Conservation (phyloP, 805 yeast species). For the Babjeviella inositovora region DNA sequence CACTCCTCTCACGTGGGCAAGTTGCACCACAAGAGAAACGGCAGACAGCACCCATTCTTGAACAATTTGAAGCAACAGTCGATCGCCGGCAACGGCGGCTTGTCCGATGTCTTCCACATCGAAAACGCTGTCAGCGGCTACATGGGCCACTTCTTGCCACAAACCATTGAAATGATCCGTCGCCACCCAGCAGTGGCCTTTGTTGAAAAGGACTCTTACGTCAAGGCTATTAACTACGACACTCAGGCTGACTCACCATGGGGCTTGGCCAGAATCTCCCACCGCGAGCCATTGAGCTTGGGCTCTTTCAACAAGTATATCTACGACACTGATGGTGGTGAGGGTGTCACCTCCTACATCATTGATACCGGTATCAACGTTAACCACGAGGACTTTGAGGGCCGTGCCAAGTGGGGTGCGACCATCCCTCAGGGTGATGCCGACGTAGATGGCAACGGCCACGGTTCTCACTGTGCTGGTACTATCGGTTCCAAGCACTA, state of each 20-base stretch:
- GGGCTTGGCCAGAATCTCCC: slow-evolving; percentile 88
- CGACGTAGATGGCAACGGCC: slow-evolving; percentile 78
- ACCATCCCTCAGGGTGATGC: slow-evolving; percentile 61
- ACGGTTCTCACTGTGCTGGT: slow-evolving; percentile 97
- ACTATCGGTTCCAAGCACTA: slow-evolving; percentile 68
- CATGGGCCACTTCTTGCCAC: slow-evolving; percentile 69
- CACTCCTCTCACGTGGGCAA: slow-evolving; percentile 26
- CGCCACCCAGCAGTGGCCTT: slow-evolving; percentile 44
- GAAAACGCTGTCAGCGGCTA: slow-evolving; percentile 55
- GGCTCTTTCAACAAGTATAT: slow-evolving; percentile 61
- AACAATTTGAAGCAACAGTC: slow-evolving; percentile 6
- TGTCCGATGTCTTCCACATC: slow-evolving; percentile 44
- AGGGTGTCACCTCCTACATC: slow-evolving; percentile 75
- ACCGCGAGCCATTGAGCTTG: slow-evolving; percentile 53
- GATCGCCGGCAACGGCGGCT: slow-evolving; percentile 23
- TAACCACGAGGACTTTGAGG: slow-evolving; percentile 62
- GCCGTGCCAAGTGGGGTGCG: slow-evolving; percentile 78
- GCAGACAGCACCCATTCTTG: slow-evolving; percentile 14
- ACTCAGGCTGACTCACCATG: slow-evolving; percentile 81
- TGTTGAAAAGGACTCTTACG: slow-evolving; percentile 66
- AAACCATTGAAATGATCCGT: slow-evolving; percentile 60
- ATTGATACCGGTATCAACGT: slow-evolving; percentile 81
- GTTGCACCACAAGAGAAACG: slow-evolving; percentile 13
- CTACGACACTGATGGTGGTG: slow-evolving; percentile 60
- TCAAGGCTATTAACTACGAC: slow-evolving; percentile 43